Conservation (phyloP, 2,329 filamentous ascomycete species). For the Dactylellina drechsleri region DNA sequence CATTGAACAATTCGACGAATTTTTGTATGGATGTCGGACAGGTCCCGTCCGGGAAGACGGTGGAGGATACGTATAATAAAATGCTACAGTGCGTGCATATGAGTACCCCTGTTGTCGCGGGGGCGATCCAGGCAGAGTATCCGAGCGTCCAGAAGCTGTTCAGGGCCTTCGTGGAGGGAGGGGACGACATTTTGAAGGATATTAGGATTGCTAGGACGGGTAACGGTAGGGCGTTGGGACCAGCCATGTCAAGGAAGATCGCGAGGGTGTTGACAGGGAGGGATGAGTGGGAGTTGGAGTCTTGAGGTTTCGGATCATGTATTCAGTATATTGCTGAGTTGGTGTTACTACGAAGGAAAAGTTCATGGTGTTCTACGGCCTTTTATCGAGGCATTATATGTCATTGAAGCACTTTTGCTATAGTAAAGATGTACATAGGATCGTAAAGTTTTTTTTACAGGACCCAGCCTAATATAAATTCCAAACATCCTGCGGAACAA, state of each 20-base stretch:
- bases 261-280: conserved; percentile 70
- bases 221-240: conserved; percentile 69
- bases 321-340: too few species aligned
- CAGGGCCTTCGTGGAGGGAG: conserved; percentile 68
- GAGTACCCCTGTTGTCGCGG: conserved; percentile 77
- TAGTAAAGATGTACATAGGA: too few species aligned
- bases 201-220: conserved; percentile 66
- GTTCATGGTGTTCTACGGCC: too few species aligned
- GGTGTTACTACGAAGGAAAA: too few species aligned
- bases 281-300: conserved; percentile 61
- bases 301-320: conserved; percentile 6
- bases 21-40: conserved; percentile 86
- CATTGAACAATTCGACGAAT: conserved; percentile 62
- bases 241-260: conserved; percentile 69
- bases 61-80: conserved; percentile 74
- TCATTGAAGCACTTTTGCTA: too few species aligned
- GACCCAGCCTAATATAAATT: conserved; percentile 26
- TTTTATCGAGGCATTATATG: too few species aligned
- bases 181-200: conserved; percentile 71
- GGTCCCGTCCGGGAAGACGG: conserved; percentile 74
- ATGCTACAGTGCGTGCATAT: conserved; percentile 81
- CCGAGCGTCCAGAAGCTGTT: conserved; percentile 70
- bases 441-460: too few species aligned
- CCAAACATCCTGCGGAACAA: conserved; percentile 82
- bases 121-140: conserved; percentile 74